Base-by-base conservation (phyloP, 768 basidiomycete genomes). In the Phaffia tasmanica region DNA sequence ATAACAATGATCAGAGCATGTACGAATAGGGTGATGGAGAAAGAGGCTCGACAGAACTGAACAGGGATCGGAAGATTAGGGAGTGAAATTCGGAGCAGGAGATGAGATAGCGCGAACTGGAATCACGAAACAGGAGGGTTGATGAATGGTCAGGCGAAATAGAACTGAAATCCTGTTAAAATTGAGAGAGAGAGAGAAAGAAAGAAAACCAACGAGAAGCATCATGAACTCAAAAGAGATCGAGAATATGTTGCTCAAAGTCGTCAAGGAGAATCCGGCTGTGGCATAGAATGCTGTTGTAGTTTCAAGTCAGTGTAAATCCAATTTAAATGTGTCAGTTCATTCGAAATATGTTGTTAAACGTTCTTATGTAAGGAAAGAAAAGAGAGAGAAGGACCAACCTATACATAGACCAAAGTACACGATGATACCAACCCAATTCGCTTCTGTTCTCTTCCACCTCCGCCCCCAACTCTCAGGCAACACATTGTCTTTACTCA, bases 61-160 rank as follows among this genome's bases (percentile, higher is more conserved):
- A 42, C 73, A 14, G 71, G 67, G 32, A 85, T 77, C 6, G 78
- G 79, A 3, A 87, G 74, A 42, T 84, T 81, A 21, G 83, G 82
- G 21, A 85, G 81, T 67, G 85, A 85, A 75, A 85, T 86, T 67
- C 82, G 83, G 30, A 87, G 76, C 5, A 86, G 69, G 5, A 86
- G 72, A 3, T 83, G 76, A 2, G 84, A 81, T 19, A 84, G 51
- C 0, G 86, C 84, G 71, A 86, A 87, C 25, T 86, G 73, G 0
- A 78, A 72, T 42, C 83, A 86, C 85, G 42, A 85, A 81, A 2
- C 80, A 77, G 11, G 11, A 4, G 6, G 35, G 11, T 42, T 11
- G 35, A 42, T 42, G 11, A 11, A 42, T 5, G 35, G 11, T 42
- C 35, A 42, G 35, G 25, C 86, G 78, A 84, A 85, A 87, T 18